Conservation (phyloP, 1,139 yeast genomes). For the Starmera stellimalicola region DNA sequence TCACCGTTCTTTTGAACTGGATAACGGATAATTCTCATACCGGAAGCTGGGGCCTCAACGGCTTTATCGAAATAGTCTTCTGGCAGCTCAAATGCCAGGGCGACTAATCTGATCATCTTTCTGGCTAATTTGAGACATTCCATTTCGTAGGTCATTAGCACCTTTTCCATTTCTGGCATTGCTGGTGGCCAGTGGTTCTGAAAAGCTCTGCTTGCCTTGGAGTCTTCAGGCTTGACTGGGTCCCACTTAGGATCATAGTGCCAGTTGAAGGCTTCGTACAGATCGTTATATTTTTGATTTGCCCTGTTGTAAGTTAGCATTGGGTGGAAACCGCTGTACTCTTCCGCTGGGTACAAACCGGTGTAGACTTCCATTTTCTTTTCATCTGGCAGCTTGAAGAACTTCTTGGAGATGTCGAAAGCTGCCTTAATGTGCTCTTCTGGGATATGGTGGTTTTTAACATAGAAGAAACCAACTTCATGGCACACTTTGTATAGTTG, state of each 20-base stretch:
- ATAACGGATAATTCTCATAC: constrained; percentile 22
- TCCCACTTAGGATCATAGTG: constrained; percentile 2
- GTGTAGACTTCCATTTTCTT: constrained; percentile 1
- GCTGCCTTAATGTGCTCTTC: not conserved
- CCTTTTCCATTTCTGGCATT: constrained; percentile 12
- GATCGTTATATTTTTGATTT: constrained; percentile 1
- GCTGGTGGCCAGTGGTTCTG: constrained; percentile 7
- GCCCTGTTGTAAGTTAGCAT: constrained; percentile 1
- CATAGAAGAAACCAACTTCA: constrained; percentile 1
- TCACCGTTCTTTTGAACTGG: constrained; percentile 18
- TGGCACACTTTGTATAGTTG: not conserved
- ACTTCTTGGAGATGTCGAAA: not conserved
- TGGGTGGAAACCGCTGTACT: constrained; percentile 1
- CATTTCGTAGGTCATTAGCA: constrained; percentile 13
- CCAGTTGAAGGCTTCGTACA: constrained; percentile 1
- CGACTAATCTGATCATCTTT: constrained; percentile 18
- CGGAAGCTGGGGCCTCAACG: constrained; percentile 15
- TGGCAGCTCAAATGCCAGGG: constrained; percentile 21
- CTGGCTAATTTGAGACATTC: constrained; percentile 13
- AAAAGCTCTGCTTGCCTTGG: not conserved
- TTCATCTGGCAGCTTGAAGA: not conserved
- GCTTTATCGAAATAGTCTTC: constrained; percentile 18
- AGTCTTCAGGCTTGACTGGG: not conserved
- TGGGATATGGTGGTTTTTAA: constrained; percentile 1
- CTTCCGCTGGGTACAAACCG: constrained; percentile 1